Evolutionary conservation across 768 basidiomycete genomes (phyloP), one percentile per base, ranked within the genome.

Genomic region (Tephrocybe sp.): DNA sequence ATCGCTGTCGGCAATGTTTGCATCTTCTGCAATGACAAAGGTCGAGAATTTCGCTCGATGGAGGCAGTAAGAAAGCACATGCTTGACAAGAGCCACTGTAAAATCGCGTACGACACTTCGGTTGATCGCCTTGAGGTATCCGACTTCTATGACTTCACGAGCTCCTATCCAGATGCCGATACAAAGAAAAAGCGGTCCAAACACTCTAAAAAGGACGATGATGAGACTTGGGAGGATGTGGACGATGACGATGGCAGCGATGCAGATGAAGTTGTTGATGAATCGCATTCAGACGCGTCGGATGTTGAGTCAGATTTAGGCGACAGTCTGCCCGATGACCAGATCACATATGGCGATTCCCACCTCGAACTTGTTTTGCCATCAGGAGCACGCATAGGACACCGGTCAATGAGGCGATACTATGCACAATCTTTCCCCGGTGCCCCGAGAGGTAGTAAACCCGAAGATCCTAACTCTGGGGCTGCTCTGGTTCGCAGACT

Each of bases 61-160:
- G 87, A 92, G 3, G 96, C 95, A 0, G 94, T 92, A 4, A 76
- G 94, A 57, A 91, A 90, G 61, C 97, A 99, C 65, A 99, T 99
- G 97, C 53, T 82, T 32, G 95, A 95, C 75, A 98, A 98, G 71
- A 79, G 82, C 50, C 97, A 99, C 62, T 98, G 95, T 78, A 98
- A 97, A 70, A 83, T 99, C 55, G 88, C 91, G 0, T 98, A 96
- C 67, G 91, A 93, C 51, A 69, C 79, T 1, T 85, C 90, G 58
- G 63, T 72, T 31, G 92, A 98, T 62, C 80, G 84, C 34, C 80
- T 95, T 44, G 95, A 96, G 57, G 56, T 96, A 5, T 90, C 93
- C 0, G 95, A 98, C 57, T 98, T 77, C 64, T 99, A 98, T 71
- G 93, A 97, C 67, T 98, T 96, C 65, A 78, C 85, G 0, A 66